phyloP scores from a whole-genome alignment of 345 rosid genomes.

The Raphanus raphanistrum region DNA sequence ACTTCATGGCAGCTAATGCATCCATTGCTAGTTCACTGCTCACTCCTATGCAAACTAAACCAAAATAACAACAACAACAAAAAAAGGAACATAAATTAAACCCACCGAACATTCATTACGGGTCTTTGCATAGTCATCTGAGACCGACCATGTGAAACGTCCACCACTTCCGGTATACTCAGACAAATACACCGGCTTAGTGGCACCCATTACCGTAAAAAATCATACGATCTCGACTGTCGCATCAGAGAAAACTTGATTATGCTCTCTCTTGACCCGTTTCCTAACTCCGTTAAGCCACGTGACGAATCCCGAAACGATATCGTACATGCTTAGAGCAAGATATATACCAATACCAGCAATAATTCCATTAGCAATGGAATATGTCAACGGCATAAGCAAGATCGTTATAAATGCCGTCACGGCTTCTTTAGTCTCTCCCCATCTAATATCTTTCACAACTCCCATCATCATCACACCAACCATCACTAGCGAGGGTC shows the following conservation, averaged over 20 bases:
- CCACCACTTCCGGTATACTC: constrained; percentile 15
- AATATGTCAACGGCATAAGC: constrained; percentile 84
- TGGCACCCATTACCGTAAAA: not conserved
- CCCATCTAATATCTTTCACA: constrained; percentile 75
- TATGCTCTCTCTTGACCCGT: constrained; percentile 54
- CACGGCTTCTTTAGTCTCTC: constrained; percentile 58
- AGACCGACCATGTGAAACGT: constrained; percentile 29
- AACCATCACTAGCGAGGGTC: constrained; percentile 77
- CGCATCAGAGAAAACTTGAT: constrained; percentile 69
- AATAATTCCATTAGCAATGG: constrained; percentile 83
- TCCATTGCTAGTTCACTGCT: constrained; percentile 33
- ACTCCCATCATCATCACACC: constrained; percentile 93
- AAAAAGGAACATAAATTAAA: not conserved
- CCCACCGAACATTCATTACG: constrained; percentile 22
- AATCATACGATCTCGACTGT: constrained; percentile 39
- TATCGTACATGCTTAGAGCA: constrained; percentile 66
- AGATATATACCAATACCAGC: constrained; percentile 68
- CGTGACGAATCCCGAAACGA: constrained; percentile 16
- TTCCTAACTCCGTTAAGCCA: constrained; percentile 53
- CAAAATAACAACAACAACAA: not conserved
- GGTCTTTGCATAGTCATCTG: constrained; percentile 25
- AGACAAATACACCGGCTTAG: constrained; percentile 6
- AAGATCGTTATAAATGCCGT: constrained; percentile 85
- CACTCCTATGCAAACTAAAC: constrained; percentile 17
- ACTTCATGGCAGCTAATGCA: constrained; percentile 44